Evolutionary conservation across 1,284 basidiomycete genomes (phyloP), one percentile per base, ranked within the genome.

Genomic region (Stereum hirsutum): DNA sequence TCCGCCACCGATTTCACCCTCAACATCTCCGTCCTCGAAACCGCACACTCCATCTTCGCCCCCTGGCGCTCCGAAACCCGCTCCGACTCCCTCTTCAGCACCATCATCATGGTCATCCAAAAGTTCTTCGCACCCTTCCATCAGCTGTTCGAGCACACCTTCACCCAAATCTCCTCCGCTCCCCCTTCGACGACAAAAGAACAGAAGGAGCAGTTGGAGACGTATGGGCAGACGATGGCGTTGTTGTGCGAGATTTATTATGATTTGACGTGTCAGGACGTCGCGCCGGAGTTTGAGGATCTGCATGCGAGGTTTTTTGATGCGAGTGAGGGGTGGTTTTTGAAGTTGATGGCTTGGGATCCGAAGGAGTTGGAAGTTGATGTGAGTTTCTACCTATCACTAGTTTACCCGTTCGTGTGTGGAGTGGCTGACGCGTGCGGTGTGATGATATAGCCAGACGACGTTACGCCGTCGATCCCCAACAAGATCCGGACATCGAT

Each of bases 271-370:
- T 90, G 88, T 51, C 96, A 99, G 53, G 95, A 99, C 62, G 69
- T 99, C 19, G 94, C 95, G 5, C 93, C 93, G 7, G 85, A 83
- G 50, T 85, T 99, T 54, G 95, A 99, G 58, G 95, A 99, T 58
- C 72, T 83, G 34, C 80, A 96, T 49, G 66, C 73, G 7, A 75
- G 85, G 47, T 94, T 93, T 59, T 94, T 94, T 61, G 79, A 71
- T 1, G 69, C 78, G 15, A 58, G 68, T 0, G 66, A 61, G 1
- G 89, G 90, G 2, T 79, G 80, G 65, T 84, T 95, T 56, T 75
- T 89, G 47, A 75, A 72, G 44, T 86, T 95, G 54, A 64, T 96
- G 50, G 66, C 71, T 5, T 95, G 89, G 88, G 77, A 89, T 52
- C 78, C 81, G 0, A 64, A 67, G 0, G 75, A 83, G 51, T 68